These are phyloP conservation scores for Drechslerella stenobrocha DNA, from an alignment of 2,329 filamentous ascomycete species.

Conservation along the genomic window DNA sequence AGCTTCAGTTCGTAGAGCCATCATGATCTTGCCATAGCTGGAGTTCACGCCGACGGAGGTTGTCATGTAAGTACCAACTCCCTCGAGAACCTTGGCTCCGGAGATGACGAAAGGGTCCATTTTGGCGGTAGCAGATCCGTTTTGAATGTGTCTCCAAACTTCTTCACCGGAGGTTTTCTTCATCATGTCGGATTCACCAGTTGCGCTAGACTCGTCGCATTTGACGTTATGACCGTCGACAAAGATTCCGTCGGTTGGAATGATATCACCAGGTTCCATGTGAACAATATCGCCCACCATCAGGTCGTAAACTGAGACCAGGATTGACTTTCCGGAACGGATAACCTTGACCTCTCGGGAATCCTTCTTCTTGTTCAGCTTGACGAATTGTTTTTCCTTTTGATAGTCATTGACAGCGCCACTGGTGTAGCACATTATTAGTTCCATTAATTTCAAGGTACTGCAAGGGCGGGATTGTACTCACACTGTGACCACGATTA, in stretches of 20 bases:
- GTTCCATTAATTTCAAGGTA: background rate
- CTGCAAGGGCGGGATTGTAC: constrained; percentile 4
- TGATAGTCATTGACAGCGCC: constrained; percentile 79
- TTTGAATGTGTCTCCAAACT: constrained; percentile 70
- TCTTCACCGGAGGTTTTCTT: constrained; percentile 70
- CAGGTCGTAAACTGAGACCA: constrained; percentile 71
- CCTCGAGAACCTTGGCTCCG: constrained; percentile 75
- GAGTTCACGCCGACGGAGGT: constrained; percentile 74
- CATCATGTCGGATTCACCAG: constrained; percentile 76
- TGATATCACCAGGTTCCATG: constrained; percentile 73
- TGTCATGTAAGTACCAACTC: constrained; percentile 73
- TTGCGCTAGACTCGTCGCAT: constrained; percentile 76
- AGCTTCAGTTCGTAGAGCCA: constrained; percentile 72
- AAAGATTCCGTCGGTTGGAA: constrained; percentile 73
- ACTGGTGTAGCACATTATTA: constrained; percentile 13
- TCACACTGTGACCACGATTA: constrained; percentile 71
- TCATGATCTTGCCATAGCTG: constrained; percentile 73
- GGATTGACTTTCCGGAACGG: constrained; percentile 70
- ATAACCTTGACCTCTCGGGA: constrained; percentile 72
- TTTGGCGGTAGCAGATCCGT: constrained; percentile 68
- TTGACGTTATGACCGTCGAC: constrained; percentile 74
- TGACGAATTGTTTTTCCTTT: constrained; percentile 78
- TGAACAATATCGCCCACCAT: constrained; percentile 71
- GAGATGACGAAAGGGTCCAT: constrained; percentile 85
- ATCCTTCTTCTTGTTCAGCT: constrained; percentile 77